phyloP scores from a whole-genome alignment of 306 rosid species.

The Vigna hirtella region DNA sequence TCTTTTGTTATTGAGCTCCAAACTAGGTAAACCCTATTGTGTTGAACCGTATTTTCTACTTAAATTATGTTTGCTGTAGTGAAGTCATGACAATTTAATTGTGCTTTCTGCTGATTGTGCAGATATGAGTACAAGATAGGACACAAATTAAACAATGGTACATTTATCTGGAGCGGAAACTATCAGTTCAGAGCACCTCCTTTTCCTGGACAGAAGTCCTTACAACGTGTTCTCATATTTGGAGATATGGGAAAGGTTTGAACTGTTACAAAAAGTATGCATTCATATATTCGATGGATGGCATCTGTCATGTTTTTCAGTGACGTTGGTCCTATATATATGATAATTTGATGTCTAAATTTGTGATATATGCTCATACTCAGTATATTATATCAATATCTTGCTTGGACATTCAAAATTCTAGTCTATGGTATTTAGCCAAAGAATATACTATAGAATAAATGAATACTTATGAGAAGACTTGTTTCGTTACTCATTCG shows the following conservation, averaged over 20 bases:
- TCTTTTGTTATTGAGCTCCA: not conserved
- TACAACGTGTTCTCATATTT: constrained; percentile 81
- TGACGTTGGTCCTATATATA: constrained; percentile 12
- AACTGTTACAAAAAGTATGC: constrained; percentile 30
- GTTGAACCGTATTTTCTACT: constrained; percentile 18
- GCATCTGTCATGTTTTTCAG: constrained; percentile 14
- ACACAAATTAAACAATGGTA: constrained; percentile 67
- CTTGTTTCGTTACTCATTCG: not conserved
- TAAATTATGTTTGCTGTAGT: constrained; percentile 3
- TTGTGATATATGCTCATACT: constrained; percentile 10
- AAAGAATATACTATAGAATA: not conserved
- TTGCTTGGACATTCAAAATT: not conserved
- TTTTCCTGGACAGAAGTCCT: constrained; percentile 86
- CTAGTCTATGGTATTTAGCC: not conserved
- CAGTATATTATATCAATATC: not conserved
- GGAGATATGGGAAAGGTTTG: constrained; percentile 98
- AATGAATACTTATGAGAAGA: not conserved
- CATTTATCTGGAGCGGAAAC: constrained; percentile 66
- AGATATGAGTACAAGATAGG: constrained; percentile 85
- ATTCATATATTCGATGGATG: not conserved
- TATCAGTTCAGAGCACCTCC: constrained; percentile 85
- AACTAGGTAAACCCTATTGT: constrained; percentile 1
- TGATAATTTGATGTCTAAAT: constrained; percentile 16
- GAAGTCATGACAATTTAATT: not conserved
- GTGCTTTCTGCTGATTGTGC: constrained; percentile 38